phyloP scores from a whole-genome alignment of 495 filamentous ascomycete genomes.

The Coniosporium apollinis region DNA sequence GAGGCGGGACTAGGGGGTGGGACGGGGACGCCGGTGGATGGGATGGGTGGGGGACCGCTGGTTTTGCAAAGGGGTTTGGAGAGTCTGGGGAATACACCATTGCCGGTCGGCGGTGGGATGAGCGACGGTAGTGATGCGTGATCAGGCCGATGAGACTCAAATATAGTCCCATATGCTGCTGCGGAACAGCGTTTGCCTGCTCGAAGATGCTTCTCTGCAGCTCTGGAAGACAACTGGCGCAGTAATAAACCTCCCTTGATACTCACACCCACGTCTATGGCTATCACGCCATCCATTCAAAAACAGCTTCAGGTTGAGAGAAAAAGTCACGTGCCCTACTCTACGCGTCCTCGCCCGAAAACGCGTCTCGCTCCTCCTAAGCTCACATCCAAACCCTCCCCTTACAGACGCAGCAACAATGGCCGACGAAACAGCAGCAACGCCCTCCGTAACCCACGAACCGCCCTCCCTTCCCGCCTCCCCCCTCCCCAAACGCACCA shows the following conservation, averaged over 20 bases:
- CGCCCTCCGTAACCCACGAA: conserved; percentile 24
- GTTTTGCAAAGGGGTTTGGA: conserved; percentile 29
- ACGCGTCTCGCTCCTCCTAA: not conserved
- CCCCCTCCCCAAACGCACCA: conserved; percentile 49
- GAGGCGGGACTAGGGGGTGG: conserved; percentile 28
- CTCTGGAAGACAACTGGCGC: no score
- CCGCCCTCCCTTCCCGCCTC: conserved; percentile 42
- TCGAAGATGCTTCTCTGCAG: no score
- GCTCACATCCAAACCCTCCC: not conserved
- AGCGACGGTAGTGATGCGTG: conserved; percentile 3
- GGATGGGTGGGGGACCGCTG: conserved; percentile 9
- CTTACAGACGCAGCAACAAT: conserved; percentile 1
- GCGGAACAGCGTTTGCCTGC: no score
- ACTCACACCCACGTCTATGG: no score
- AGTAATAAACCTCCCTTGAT: no score
- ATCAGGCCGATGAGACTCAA: no score
- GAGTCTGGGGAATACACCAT: conserved; percentile 45
- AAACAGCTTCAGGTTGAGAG: not conserved
- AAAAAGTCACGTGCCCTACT: not conserved
- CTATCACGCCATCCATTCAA: no score
- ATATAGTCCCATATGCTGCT: no score
- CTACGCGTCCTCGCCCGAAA: not conserved
- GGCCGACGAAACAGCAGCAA: conserved; percentile 4
- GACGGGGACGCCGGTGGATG: conserved; percentile 14
- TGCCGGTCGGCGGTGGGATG: not conserved